Evolutionary conservation across 1,284 basidiomycete species (phyloP).

Genomic region (Erythrobasidium hasegawianum): DNA sequence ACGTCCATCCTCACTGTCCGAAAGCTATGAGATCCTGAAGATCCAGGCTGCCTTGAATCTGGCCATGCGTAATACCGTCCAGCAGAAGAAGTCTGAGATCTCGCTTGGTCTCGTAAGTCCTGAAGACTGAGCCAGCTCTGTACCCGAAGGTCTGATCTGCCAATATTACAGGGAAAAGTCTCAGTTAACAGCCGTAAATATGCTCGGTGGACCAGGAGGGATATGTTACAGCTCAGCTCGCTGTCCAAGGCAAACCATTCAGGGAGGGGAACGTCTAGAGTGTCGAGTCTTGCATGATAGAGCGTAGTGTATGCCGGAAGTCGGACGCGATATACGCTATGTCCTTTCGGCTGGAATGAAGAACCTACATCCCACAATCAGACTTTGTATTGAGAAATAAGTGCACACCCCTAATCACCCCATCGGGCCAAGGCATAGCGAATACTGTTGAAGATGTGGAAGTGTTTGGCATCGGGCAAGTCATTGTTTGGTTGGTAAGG

Average conservation of each 20-base stretch:
- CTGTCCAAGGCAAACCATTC: conserved; percentile 8
- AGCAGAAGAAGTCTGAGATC: neutral
- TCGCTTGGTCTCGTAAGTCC: neutral
- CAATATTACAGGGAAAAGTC: too few relatives aligned
- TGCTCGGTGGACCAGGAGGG: too few relatives aligned
- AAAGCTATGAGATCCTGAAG: conserved; percentile 1
- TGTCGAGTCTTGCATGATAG: neutral
- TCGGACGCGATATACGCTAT: neutral
- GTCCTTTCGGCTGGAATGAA: neutral
- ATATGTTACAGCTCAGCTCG: conserved; percentile 8
- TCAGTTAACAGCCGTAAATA: too few relatives aligned
- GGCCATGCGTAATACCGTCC: neutral
- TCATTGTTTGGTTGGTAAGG: too few relatives aligned
- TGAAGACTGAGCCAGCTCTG: neutral
- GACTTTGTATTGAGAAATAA: neutral
- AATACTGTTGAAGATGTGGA: conserved; percentile 5
- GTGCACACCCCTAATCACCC: too few relatives aligned
- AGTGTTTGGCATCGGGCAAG: neutral
- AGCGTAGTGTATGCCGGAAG: neutral
- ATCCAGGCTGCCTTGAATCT: neutral
- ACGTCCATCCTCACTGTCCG: neutral
- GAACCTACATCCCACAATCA: neutral
- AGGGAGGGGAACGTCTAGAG: neutral
- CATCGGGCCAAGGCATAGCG: neutral
- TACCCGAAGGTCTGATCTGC: neutral